Base-by-base conservation (phyloP, 371 early-diverging fungal species). In the Zopfochytrium polystomum region DNA sequence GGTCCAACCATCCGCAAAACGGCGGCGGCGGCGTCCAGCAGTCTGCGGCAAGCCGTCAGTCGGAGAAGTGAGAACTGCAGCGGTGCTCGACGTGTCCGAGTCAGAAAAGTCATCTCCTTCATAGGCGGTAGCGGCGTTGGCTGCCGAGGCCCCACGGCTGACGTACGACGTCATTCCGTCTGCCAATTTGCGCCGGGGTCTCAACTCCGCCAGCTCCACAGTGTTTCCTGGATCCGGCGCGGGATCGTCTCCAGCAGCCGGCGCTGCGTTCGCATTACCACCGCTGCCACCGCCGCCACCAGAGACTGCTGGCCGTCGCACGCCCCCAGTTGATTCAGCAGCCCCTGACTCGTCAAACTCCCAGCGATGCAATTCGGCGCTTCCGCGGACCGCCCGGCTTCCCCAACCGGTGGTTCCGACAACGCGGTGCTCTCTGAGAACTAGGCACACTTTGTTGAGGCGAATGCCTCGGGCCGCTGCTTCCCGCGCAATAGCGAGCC, bases 391-490 rank as follows among this genome's bases (percentile, higher is more conserved):
- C 31, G 46, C 27, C 25, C 34, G 18, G 23, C 50, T 49, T 11
- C 11, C 18, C 33, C 20, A 15, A 5, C 34, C 27, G 9, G 49
- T 58, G 15, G 74, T 75, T 20, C 76, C 75, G 6, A 78, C 62
- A 7, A 59, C 47, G 26, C 71, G 72, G 38, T 68, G 69, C 60
- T 78, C 79, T 38, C 68, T 58, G 29, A 78, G 56, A 6, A 60
- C 32, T 2, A 78, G 59, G 15, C 46, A 30, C 18, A 78, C 70
- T 43, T 58, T 52, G 34, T 64, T 65, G n/a, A 78, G 45, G 11
- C 73, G 55, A 3, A 78, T 74, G 18, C 79, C 79, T 31, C 53
- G 30, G 6, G 68, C 60, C n/a, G 74, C 79, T 0, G 63, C 60
- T 15, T 73, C 74, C 20, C 53, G 35, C 22, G 68, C 64, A 18